Base-by-base conservation (phyloP, 805 yeast species). In the Vanderwaltozyma yarrowii region DNA sequence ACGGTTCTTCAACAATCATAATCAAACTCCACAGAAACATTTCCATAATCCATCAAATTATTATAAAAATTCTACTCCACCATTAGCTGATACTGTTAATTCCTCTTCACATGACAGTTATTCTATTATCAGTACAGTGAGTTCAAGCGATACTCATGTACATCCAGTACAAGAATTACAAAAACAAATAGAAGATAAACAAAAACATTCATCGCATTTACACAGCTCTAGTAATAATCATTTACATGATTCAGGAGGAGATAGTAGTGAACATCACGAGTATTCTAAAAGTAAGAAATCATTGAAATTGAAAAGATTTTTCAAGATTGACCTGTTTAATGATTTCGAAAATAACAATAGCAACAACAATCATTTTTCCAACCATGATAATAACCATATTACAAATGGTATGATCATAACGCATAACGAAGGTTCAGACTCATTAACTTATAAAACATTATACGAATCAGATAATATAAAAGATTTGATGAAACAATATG, bases 401-500 rank as follows among this genome's bases (percentile, higher is more conserved):
- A 16, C 27, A 32, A 21, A 24, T 28, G 36, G 36, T 10, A 33
- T 37, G 16, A 20, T 37, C 5, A 16, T 31, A 3, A 32, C 33
- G 12, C 25, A 25, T 18, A 30, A 37, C 18, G 32, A 38, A 36
- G 21, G 37, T 20, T 16, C 40, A 17, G 17, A 33, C 29, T 26
- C 31, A 16, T 13, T 33, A 16, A 43, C 46, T 10, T 47, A 57
- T 28, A 58, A 61, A 45, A 51, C 64, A 21, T 43, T 66, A 23
- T 65, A 65, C 41, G 65, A 66, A 21, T 53, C 65, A 0, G 67
- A 63, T 34, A 56, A 60, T 34, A 64, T 69, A 4, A 53, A 57
- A 20, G 66, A 62, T 38, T 43, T 73, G 31, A 56, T 74, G 40
- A 70, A 75, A 37, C 79, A 80, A 49, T 86, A 85, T 59, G 92